Conservation (phyloP, 257 asterid species). For the Penstemon eatonii region DNA sequence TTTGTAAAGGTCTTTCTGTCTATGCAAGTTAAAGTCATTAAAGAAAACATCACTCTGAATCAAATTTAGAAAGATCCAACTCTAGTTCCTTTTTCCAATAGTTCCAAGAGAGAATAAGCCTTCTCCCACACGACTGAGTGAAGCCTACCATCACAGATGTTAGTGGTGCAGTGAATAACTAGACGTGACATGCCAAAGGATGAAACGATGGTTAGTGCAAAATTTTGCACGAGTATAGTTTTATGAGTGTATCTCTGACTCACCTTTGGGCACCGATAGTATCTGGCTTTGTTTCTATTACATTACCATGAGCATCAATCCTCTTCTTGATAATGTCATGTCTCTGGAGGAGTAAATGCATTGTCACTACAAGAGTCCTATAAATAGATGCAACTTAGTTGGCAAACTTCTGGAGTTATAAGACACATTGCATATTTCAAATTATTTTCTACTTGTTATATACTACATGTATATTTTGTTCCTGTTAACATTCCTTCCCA, state of each 20-base stretch:
- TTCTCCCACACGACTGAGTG: constrained; percentile 2
- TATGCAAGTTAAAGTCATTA: constrained; percentile 34
- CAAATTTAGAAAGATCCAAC: not conserved
- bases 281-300: constrained; percentile 83
- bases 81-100: not conserved
- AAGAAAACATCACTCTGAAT: not conserved
- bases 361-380: constrained; percentile 28
- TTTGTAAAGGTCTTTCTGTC: constrained; percentile 86
- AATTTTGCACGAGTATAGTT: not conserved
- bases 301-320: constrained; percentile 86
- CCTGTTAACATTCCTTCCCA: not conserved
- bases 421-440: not conserved
- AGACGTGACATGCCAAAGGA: constrained; percentile 25
- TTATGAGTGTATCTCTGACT: constrained; percentile 31
- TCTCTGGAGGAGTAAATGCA: constrained; percentile 54
- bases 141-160: constrained; percentile 20
- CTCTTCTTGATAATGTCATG: constrained; percentile 95
- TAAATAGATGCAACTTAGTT: not conserved
- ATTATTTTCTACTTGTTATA: constrained; percentile 4
- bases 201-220: constrained; percentile 6
- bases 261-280: constrained; percentile 92
- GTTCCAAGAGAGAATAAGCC: not conserved
- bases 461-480: not conserved
- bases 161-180: constrained; percentile 12
- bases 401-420: constrained; percentile 13